Percentiles rank a stretch among this genome's conserved stretches.
Conservation (phyloP, 352 stramenopile genomes). For the Phytophthora litchii region DNA sequence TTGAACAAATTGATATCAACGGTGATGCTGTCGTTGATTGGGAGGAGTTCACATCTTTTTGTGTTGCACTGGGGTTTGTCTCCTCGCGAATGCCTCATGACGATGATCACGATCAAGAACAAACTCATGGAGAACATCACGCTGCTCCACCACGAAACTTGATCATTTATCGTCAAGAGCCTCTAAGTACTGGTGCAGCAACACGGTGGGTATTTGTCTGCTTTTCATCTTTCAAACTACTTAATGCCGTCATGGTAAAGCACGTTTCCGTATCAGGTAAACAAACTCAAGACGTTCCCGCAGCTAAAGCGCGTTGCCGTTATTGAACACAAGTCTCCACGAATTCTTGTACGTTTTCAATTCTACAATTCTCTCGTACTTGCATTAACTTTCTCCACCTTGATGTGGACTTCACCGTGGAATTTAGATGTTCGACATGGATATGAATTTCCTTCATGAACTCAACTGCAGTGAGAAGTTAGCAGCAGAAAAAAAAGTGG, state of each 20-base stretch:
- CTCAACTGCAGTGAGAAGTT: conserved; percentile 62
- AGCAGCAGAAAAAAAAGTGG: conserved; percentile 35
- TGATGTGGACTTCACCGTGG: too few relatives aligned
- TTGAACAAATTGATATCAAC: conserved; percentile 88
- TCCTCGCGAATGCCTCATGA: conserved; percentile 38
- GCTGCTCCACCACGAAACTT: conserved; percentile 23
- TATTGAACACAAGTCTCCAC: conserved; percentile 62
- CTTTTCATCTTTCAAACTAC: neutral
- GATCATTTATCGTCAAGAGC: conserved; percentile 35
- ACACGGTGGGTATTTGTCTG: conserved; percentile 12
- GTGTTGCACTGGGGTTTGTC: conserved; percentile 67
- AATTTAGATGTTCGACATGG: conserved; percentile 64
- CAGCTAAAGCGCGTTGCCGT: conserved; percentile 60
- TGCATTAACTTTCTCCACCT: conserved; percentile 3
- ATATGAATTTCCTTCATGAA: conserved; percentile 69
- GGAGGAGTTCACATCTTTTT: conserved; percentile 89
- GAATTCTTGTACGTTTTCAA: conserved; percentile 49
- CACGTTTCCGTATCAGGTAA: conserved; percentile 72
- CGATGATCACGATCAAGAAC: conserved; percentile 31
- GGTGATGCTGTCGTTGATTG: conserved; percentile 77
- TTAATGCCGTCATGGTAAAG: conserved; percentile 26
- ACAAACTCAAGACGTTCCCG: conserved; percentile 49
- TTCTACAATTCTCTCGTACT: neutral
- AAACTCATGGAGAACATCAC: conserved; percentile 21
- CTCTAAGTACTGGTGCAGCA: conserved; percentile 21